A percentile compares a stretch with the other conserved stretches of the same genome.
Evolutionary conservation across 768 basidiomycete genomes (phyloP).

Genomic region (Collybia sordida): DNA sequence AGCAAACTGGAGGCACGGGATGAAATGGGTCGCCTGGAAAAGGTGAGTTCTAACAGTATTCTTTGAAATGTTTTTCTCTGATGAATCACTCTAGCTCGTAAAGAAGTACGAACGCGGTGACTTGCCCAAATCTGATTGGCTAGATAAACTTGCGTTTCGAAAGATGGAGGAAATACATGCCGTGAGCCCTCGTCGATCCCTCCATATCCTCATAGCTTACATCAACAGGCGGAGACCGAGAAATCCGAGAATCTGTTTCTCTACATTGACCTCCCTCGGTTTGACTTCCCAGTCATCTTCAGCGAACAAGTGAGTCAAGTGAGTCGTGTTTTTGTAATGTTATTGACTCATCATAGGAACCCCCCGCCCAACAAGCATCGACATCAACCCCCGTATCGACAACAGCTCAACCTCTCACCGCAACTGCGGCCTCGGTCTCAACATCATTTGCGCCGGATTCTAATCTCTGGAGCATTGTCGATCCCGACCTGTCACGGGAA

Average conservation of each 20-base stretch:
- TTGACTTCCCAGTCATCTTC: slow-evolving; percentile 96
- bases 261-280: slow-evolving; percentile 93
- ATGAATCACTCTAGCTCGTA: slow-evolving; percentile 57
- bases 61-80: neutral
- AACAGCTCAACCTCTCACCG: slow-evolving; percentile 40
- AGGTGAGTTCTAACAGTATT: slow-evolving; percentile 44
- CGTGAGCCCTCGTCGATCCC: slow-evolving; percentile 42
- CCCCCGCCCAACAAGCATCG: slow-evolving; percentile 33
- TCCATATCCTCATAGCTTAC: neutral
- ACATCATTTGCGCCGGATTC: slow-evolving; percentile 60
- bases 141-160: slow-evolving; percentile 89
- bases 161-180: slow-evolving; percentile 95
- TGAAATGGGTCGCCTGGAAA: slow-evolving; percentile 95
- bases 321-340: neutral
- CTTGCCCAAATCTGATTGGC: slow-evolving; percentile 92
- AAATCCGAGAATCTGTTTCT: slow-evolving; percentile 95
- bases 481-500: slow-evolving; percentile 88
- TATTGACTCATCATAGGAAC: slow-evolving; percentile 32
- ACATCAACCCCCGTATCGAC: slow-evolving; percentile 40
- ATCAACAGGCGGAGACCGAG: slow-evolving; percentile 74
- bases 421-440: slow-evolving; percentile 38
- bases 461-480: slow-evolving; percentile 83
- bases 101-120: slow-evolving; percentile 97
- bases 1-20: slow-evolving; percentile 81
- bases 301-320: slow-evolving; percentile 71